These are phyloP conservation scores for Claviceps capensis DNA, from an alignment of 2,329 filamentous ascomycete species.

Conservation along the genomic window DNA sequence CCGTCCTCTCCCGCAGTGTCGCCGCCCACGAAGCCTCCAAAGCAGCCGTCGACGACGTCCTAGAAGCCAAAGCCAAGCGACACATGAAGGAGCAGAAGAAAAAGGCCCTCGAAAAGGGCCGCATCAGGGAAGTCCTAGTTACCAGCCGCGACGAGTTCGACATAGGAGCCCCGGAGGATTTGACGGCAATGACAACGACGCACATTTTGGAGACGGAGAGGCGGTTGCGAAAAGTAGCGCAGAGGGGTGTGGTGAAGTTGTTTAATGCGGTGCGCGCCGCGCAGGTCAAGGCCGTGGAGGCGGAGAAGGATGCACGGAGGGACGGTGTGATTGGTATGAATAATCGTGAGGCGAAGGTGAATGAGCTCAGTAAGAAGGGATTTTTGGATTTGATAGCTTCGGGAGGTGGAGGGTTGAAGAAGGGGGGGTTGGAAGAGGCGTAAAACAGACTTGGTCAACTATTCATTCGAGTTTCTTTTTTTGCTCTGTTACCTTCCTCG, in stretches of 20 bases:
- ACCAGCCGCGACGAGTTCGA: slow-evolving; percentile 41
- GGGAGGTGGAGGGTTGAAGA: slow-evolving; percentile 45
- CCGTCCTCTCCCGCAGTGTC: slow-evolving; percentile 76
- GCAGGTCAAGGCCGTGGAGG: slow-evolving; percentile 75
- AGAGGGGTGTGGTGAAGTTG: slow-evolving; percentile 86
- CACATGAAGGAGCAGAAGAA: slow-evolving; percentile 72
- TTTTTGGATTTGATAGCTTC: slow-evolving; percentile 81
- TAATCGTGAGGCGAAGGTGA: slow-evolving; percentile 73
- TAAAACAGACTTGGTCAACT: background rate
- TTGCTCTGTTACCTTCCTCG: background rate
- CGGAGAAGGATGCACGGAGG: slow-evolving; percentile 53
- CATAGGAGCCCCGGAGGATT: slow-evolving; percentile 20
- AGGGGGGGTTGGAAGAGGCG: slow-evolving; percentile 44
- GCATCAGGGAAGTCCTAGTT: slow-evolving; percentile 73
- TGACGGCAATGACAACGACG: slow-evolving; percentile 23
- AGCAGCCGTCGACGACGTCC: slow-evolving; percentile 57
- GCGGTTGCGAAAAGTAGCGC: slow-evolving; percentile 71
- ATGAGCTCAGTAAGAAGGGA: slow-evolving; percentile 93
- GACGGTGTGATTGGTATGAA: slow-evolving; percentile 66
- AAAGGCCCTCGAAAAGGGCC: slow-evolving; percentile 68
- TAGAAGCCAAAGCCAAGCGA: slow-evolving; percentile 69
- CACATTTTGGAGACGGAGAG: slow-evolving; percentile 59
- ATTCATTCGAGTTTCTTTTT: background rate
- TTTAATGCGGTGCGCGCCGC: slow-evolving; percentile 92
- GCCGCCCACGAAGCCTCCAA: slow-evolving; percentile 59